These are phyloP conservation scores for Purshia tridentata DNA, from an alignment of 306 rosid species.

Conservation along the genomic window DNA sequence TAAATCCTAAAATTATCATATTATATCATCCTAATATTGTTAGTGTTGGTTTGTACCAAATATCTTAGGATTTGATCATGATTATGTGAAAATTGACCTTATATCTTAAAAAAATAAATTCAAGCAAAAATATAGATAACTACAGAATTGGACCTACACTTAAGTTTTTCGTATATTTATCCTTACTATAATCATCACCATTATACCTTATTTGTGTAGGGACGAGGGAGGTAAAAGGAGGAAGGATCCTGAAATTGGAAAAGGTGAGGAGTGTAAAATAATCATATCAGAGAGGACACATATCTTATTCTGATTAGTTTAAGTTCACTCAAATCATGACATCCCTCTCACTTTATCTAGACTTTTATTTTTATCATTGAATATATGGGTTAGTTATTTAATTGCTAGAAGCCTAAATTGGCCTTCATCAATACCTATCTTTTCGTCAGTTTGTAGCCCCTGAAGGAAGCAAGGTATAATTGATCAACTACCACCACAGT, in stretches of 20 bases:
- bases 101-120: no score
- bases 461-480: conserved; percentile 40
- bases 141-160: no score
- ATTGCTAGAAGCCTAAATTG: conserved; percentile 17
- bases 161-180: no score
- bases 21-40: no score
- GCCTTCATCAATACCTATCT: conserved; percentile 29
- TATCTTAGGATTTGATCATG: no score
- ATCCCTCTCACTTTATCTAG: conserved; percentile 17
- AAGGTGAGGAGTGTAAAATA: not conserved
- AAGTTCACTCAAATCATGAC: conserved; percentile 33
- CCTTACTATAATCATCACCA: not conserved
- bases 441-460: conserved; percentile 59
- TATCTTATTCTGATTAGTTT: not conserved
- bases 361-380: conserved; percentile 42
- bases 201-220: conserved; percentile 4
- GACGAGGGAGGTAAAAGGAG: conserved; percentile 30
- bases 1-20: no score
- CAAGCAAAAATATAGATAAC: no score
- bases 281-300: conserved; percentile 9
- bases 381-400: conserved; percentile 9
- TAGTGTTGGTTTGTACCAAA: no score
- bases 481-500: conserved; percentile 21
- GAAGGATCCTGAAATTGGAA: conserved; percentile 2
- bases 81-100: no score